Evolutionary conservation across 2,329 filamentous ascomycete genomes (phyloP).

Genomic region (Pyrenochaeta sp.): DNA sequence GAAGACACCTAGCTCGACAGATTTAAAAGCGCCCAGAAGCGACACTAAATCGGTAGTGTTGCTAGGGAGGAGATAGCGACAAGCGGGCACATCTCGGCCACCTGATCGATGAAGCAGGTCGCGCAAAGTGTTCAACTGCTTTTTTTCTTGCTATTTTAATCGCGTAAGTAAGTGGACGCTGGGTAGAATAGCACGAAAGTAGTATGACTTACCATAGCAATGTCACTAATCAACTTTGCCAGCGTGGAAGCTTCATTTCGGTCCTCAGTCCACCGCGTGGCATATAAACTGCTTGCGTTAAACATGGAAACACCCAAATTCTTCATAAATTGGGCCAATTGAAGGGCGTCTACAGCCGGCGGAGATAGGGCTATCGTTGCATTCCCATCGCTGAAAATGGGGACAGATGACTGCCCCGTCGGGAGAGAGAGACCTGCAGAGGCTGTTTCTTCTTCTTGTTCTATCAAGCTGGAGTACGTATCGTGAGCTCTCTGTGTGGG

Average conservation of each 20-base stretch:
- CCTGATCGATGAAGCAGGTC: too few relatives aligned
- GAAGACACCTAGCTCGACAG: constrained; percentile 5
- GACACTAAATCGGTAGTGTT: constrained; percentile 2
- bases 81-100: background rate
- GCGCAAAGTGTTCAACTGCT: too few relatives aligned
- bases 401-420: background rate
- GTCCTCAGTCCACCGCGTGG: background rate
- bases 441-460: too few relatives aligned
- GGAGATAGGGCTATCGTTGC: constrained; percentile 6
- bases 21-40: constrained; percentile 6
- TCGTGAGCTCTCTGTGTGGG: background rate
- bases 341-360: constrained; percentile 2
- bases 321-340: constrained; percentile 9
- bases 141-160: constrained; percentile 4
- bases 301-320: constrained; percentile 8
- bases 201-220: constrained; percentile 5
- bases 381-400: background rate
- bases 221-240: constrained; percentile 2
- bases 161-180: background rate
- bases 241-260: background rate
- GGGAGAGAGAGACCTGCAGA: constrained; percentile 1
- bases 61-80: constrained; percentile 1
- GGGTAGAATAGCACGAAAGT: background rate
- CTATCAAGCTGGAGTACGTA: background rate
- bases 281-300: constrained; percentile 2